Base-by-base conservation (phyloP, 768 basidiomycete genomes). In the Termitomyces sp. region DNA sequence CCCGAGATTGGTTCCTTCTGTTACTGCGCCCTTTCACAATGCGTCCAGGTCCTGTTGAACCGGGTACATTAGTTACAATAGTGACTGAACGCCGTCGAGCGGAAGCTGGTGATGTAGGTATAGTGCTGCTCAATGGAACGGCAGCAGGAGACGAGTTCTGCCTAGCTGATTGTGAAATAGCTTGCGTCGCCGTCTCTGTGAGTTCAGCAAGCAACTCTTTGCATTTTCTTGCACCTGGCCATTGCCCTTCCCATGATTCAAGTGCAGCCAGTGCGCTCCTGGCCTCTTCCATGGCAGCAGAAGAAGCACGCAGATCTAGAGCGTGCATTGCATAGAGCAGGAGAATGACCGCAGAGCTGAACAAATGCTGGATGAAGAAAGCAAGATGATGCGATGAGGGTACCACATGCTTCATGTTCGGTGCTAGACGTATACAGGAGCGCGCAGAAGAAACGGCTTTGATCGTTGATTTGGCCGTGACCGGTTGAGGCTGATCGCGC, bases 191-290 rank as follows among this genome's bases (percentile, higher is more conserved):
- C 9, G 86, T 91, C 43, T 73, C 84, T 33, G 82, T 79, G 50
- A 91, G 74, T 61, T 90, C 89, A 45, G 78, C 71, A 40, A 92
- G 80, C 41, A 92, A 71, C 65, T 91, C 90, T 69, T 85, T 91
- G 76, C 91, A 91, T 70, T 93, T 93, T 42, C 83, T 80, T 59
- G 90, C 91, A 15, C 91, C 91, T 21, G 91, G 91, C 92, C 92
- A 94, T 55, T 82, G 78, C 1, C 88, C 88, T 67, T 92, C 91
- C 86, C 90, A 91, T 6, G 84, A 82, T 65, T 86, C 86, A 54
- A 94, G 73, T 26, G 89, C 86, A 28, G 71, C 67, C 38, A 94
- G 70, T 38, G 89, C 85, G 55, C 82, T 84, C 69, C 79, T 84
- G 8, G 87, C 91, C 73, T 94, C 91, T 7, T 90, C 87, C 84